Percentiles rank a stretch among this genome's conserved stretches.
These are phyloP conservation scores for Scutellaria barbata DNA, from an alignment of 257 asterid species.

Conservation along the genomic window DNA sequence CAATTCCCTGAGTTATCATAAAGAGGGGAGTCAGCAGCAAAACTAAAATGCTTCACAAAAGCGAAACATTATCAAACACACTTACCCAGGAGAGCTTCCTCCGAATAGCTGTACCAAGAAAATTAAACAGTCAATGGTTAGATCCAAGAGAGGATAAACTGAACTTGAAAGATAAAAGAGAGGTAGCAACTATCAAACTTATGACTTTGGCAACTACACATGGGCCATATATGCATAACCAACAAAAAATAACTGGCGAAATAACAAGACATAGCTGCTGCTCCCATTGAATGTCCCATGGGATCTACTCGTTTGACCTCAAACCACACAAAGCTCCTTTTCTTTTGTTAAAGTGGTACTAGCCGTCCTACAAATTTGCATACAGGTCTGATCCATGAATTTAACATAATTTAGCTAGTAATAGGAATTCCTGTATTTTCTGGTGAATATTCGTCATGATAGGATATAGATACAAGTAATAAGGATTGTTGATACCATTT, in stretches of 20 bases:
- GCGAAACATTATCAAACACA: constrained; percentile 1
- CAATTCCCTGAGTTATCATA: constrained; percentile 57
- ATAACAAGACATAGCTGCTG: not conserved
- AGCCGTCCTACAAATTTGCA: not conserved
- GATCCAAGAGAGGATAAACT: not conserved
- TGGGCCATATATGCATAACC: not conserved
- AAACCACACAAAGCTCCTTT: not conserved
- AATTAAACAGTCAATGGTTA: constrained; percentile 34
- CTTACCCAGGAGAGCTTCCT: constrained; percentile 74
- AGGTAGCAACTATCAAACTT: too few species aligned
- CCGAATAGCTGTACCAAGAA: constrained; percentile 71
- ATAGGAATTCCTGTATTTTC: too few species aligned
- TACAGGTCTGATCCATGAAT: not conserved
- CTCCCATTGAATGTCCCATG: not conserved
- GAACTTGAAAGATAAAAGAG: not conserved
- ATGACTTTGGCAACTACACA: too few species aligned
- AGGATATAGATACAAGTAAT: too few species aligned
- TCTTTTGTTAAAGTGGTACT: not conserved
- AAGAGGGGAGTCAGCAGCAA: constrained; percentile 23
- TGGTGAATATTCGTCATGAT: too few species aligned
- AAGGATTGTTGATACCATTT: too few species aligned
- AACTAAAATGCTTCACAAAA: constrained; percentile 1
- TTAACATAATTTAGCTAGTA: too few species aligned
- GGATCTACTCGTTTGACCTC: not conserved
- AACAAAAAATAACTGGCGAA: not conserved